Conservation (phyloP, 2,329 filamentous ascomycete species). For the Byssoonygena ceratinophila region DNA sequence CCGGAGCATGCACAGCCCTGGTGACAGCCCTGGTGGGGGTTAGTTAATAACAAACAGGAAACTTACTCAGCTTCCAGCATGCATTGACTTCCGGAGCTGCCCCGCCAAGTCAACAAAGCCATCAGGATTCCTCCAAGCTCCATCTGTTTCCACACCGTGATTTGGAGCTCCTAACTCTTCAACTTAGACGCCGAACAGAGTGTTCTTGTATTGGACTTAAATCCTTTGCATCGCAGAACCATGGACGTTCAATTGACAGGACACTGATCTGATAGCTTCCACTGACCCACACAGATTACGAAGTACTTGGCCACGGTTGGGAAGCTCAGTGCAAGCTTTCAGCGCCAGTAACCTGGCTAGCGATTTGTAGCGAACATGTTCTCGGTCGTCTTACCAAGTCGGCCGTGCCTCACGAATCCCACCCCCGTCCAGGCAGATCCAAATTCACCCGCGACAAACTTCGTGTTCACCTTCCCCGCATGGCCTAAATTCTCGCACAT, state of each 20-base stretch:
- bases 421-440: slow-evolving; percentile 42
- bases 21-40: too few relatives aligned
- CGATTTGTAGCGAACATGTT: slow-evolving; percentile 50
- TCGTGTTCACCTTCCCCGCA: slow-evolving; percentile 57
- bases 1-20: too few relatives aligned
- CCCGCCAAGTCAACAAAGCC: not conserved
- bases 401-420: slow-evolving; percentile 50
- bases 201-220: not conserved
- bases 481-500: slow-evolving; percentile 57
- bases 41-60: not conserved
- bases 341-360: too few relatives aligned
- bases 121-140: not conserved
- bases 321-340: not conserved
- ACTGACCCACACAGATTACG: not conserved
- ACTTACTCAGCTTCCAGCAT: too few relatives aligned
- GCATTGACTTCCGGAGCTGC: too few relatives aligned
- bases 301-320: not conserved
- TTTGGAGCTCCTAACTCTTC: not conserved
- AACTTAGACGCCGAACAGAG: not conserved
- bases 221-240: not conserved
- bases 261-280: slow-evolving; percentile 4
- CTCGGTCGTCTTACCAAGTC: slow-evolving; percentile 50
- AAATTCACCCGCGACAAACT: slow-evolving; percentile 49
- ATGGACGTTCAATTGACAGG: not conserved
- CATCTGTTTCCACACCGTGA: not conserved